A percentile compares a stretch with the other conserved stretches of the same genome.
Evolutionary conservation across 306 rosid species (phyloP).

Genomic region (Cicer chorassanicum): DNA sequence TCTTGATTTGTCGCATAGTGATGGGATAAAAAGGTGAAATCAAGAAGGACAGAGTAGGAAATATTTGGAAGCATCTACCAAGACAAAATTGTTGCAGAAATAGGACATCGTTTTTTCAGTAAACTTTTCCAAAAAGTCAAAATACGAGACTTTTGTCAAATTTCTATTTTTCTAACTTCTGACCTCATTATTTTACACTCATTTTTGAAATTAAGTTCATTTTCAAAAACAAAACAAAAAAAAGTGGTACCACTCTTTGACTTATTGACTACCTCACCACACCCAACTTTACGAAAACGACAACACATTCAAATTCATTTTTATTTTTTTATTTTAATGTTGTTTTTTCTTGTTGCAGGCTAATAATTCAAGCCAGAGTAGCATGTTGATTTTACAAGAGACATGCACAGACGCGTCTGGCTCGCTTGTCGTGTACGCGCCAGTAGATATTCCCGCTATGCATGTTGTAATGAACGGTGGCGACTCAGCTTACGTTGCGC

Average conservation of each 20-base stretch:
- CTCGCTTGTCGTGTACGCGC: slow-evolving; percentile 95
- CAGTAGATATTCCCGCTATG: slow-evolving; percentile 95
- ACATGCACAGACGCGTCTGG: slow-evolving; percentile 89
- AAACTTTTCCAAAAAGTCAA: slow-evolving; percentile 66
- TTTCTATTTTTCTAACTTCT: slow-evolving; percentile 47
- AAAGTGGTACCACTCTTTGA: slow-evolving; percentile 38
- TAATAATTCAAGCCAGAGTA: slow-evolving; percentile 79
- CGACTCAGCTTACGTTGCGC: slow-evolving; percentile 87
- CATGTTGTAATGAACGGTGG: slow-evolving; percentile 96
- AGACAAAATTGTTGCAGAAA: slow-evolving; percentile 53
- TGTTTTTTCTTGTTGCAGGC: slow-evolving; percentile 51
- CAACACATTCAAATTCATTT: slow-evolving; percentile 21
- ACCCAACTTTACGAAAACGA: slow-evolving; percentile 29
- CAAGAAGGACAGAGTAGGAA: slow-evolving; percentile 53
- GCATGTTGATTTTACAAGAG: slow-evolving; percentile 93
- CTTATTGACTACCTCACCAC: slow-evolving; percentile 45
- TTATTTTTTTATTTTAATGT: background rate
- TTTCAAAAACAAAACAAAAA: background rate
- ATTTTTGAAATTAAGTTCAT: background rate
- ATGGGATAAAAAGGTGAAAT: slow-evolving; percentile 37
- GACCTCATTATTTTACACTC: slow-evolving; percentile 25
- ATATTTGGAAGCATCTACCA: slow-evolving; percentile 64
- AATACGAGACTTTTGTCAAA: slow-evolving; percentile 57
- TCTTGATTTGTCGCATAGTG: slow-evolving; percentile 25
- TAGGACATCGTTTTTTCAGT: slow-evolving; percentile 55